Conservation (phyloP, 202 grass and related monocot genomes). For the Dendrocalamus latiflorus region DNA sequence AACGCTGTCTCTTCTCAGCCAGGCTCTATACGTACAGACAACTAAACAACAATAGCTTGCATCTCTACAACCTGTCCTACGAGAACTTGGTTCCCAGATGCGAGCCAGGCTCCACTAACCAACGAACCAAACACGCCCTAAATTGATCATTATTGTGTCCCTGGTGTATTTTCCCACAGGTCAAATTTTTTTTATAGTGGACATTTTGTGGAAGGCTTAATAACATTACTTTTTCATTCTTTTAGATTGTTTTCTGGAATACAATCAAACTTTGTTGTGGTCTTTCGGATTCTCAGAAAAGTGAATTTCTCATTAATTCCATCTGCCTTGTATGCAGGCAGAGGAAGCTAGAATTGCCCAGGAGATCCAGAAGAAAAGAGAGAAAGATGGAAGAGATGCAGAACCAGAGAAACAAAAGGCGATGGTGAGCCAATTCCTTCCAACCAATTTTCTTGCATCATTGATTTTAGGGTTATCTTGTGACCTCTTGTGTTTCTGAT, state of each 20-base stretch:
- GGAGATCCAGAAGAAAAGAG: slow-evolving; percentile 85
- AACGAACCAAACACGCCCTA: too few species aligned
- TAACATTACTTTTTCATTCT: neutral
- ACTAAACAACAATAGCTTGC: too few species aligned
- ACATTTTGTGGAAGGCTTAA: neutral
- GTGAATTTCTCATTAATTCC: neutral
- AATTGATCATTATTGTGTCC: neutral
- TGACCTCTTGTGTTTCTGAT: slow-evolving; percentile 86
- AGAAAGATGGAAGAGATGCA: slow-evolving; percentile 71
- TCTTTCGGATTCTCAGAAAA: neutral
- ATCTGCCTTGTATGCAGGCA: slow-evolving; percentile 31
- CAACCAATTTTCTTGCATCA: slow-evolving; percentile 15
- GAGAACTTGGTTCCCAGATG: too few species aligned
- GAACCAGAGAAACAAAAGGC: slow-evolving; percentile 55
- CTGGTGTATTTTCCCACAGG: neutral
- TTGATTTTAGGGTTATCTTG: slow-evolving; percentile 39
- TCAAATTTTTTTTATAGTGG: neutral
- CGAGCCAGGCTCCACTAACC: too few species aligned
- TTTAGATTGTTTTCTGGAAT: neutral
- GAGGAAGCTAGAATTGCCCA: slow-evolving; percentile 82
- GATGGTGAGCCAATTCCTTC: slow-evolving; percentile 50
- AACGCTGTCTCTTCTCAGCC: too few species aligned
- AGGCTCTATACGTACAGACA: too few species aligned
- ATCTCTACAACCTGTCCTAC: too few species aligned
- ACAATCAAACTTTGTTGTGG: neutral